Evolutionary conservation across 2,329 filamentous ascomycete genomes (phyloP).

Genomic region (Diaporthe vaccinii): DNA sequence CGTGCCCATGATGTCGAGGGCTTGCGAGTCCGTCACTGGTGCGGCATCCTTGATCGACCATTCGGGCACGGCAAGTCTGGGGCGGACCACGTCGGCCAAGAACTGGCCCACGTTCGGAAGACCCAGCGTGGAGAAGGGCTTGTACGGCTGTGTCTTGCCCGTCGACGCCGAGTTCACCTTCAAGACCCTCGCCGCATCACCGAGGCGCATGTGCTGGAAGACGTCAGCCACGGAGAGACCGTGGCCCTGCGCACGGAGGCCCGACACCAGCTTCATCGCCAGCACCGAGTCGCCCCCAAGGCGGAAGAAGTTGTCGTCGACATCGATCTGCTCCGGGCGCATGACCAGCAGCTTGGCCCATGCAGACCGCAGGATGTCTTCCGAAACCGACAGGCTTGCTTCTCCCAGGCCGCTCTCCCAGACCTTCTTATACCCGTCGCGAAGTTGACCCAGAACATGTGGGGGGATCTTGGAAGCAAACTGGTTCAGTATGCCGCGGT

Average conservation of each 20-base stretch:
- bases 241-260: constrained; percentile 57
- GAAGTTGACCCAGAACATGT: constrained; percentile 44
- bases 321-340: constrained; percentile 46
- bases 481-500: constrained; percentile 51
- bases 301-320: constrained; percentile 55
- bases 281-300: constrained; percentile 52
- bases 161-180: constrained; percentile 47
- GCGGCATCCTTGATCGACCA: constrained; percentile 56
- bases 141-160: constrained; percentile 45
- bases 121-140: constrained; percentile 53
- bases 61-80: constrained; percentile 51
- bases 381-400: constrained; percentile 49
- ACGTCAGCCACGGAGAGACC: constrained; percentile 62
- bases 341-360: constrained; percentile 50
- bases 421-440: constrained; percentile 46
- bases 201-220: constrained; percentile 52
- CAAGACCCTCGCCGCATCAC: constrained; percentile 52
- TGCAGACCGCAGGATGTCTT: constrained; percentile 50
- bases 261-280: constrained; percentile 58
- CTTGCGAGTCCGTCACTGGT: constrained; percentile 55
- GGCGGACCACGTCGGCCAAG: constrained; percentile 51
- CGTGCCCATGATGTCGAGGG: constrained; percentile 57
- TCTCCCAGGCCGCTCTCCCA: constrained; percentile 50
- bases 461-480: constrained; percentile 47
- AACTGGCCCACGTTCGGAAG: constrained; percentile 50